phyloP scores from a whole-genome alignment of 1,139 yeast species.

The Debaryomycetaceae sp. region DNA sequence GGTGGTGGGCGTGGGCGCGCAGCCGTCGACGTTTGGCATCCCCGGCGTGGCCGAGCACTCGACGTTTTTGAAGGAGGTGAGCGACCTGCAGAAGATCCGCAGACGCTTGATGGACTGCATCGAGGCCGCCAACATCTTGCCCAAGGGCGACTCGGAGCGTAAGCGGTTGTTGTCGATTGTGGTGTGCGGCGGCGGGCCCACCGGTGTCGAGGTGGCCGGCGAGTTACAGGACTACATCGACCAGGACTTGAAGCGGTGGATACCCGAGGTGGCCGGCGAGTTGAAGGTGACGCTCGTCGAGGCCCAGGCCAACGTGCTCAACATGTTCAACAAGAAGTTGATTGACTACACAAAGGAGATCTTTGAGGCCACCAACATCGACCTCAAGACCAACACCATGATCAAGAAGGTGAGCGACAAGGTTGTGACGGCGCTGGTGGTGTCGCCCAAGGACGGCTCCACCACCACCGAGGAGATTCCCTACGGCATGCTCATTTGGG shows the following conservation, averaged over 20 bases:
- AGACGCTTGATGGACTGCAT: conserved; percentile 72
- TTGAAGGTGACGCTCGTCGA: conserved; percentile 81
- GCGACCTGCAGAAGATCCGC: conserved; percentile 77
- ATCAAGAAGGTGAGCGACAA: conserved; percentile 77
- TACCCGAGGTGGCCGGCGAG: conserved; percentile 80
- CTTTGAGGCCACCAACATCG: conserved; percentile 74
- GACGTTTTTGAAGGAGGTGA: conserved; percentile 78
- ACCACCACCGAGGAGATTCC: conserved; percentile 63
- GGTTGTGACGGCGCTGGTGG: conserved; percentile 65
- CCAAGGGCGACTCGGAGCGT: conserved; percentile 72
- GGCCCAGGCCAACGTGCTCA: conserved; percentile 87
- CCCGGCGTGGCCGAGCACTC: conserved; percentile 92
- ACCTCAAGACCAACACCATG: conserved; percentile 77
- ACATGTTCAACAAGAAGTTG: conserved; percentile 79
- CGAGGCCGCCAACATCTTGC: conserved; percentile 77
- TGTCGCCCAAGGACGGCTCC: conserved; percentile 57
- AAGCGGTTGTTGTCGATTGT: conserved; percentile 76
- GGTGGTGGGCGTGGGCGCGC: conserved; percentile 89
- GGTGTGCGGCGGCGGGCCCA: conserved; percentile 95
- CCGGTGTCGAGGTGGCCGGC: conserved; percentile 96
- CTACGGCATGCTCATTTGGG: conserved; percentile 91
- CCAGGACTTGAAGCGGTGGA: conserved; percentile 85
- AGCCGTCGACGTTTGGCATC: conserved; percentile 86
- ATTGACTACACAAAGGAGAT: conserved; percentile 82
- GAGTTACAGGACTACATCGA: conserved; percentile 92